These are phyloP conservation scores for Talaromyces sp. DNA, from an alignment of 2,329 filamentous ascomycete genomes.

Conservation along the genomic window DNA sequence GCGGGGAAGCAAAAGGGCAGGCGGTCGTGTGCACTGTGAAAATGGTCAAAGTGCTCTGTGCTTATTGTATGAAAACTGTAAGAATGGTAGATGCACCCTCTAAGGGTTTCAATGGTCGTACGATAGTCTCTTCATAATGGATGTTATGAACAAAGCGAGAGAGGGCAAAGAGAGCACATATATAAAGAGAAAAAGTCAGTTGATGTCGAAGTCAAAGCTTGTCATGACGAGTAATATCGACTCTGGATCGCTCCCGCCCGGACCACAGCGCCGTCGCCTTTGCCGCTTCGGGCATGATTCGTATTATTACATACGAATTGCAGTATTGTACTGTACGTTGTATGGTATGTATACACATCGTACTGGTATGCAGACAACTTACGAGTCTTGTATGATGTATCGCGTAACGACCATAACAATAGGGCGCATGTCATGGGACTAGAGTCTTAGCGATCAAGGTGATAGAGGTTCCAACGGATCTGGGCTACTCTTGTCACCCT, in stretches of 20 bases:
- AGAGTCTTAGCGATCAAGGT: too few relatives aligned
- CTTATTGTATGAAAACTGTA: neutral
- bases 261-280: conserved; percentile 11
- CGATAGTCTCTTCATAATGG: conserved; percentile 5
- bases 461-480: too few relatives aligned
- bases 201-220: conserved; percentile 2
- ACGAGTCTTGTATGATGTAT: neutral
- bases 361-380: neutral
- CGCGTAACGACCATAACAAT: neutral
- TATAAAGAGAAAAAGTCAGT: neutral
- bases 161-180: neutral
- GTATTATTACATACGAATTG: neutral
- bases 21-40: conserved; percentile 1
- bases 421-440: too few relatives aligned
- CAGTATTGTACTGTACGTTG: neutral
- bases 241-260: conserved; percentile 5
- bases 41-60: neutral
- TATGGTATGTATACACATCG: neutral
- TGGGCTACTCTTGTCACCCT: too few relatives aligned
- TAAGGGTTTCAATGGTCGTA: neutral
- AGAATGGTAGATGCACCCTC: neutral
- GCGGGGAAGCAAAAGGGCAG: neutral
- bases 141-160: neutral
- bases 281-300: conserved; percentile 7
- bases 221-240: conserved; percentile 1